These are phyloP conservation scores for Yamadazyma blattariae DNA, from an alignment of 1,139 yeast species.

Conservation along the genomic window DNA sequence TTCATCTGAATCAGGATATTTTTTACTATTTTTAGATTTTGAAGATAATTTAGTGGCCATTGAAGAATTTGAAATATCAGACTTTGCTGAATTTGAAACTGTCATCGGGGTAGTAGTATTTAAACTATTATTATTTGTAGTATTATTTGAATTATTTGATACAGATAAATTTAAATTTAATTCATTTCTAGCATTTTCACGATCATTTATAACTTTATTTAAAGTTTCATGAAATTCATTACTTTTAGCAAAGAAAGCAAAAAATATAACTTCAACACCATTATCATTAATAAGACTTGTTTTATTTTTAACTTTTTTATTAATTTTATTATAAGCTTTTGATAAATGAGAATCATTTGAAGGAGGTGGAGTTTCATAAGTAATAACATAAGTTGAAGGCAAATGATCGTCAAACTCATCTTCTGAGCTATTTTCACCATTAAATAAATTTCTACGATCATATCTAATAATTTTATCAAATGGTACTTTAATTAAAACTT, in stretches of 20 bases:
- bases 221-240: slow-evolving; percentile 24
- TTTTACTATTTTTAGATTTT: slow-evolving; percentile 8
- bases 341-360: slow-evolving; percentile 1
- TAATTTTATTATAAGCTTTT: slow-evolving; percentile 11
- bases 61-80: neutral
- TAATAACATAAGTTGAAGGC: slow-evolving; percentile 11
- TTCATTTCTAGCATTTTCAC: slow-evolving; percentile 4
- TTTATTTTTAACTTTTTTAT: slow-evolving; percentile 30
- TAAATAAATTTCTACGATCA: slow-evolving; percentile 32
- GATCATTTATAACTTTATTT: slow-evolving; percentile 19
- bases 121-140: neutral
- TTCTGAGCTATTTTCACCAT: slow-evolving; percentile 10
- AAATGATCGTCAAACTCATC: slow-evolving; percentile 4
- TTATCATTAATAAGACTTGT: slow-evolving; percentile 27
- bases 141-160: neutral
- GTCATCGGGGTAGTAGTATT: neutral
- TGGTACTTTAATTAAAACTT: slow-evolving; percentile 78
- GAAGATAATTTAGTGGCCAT: slow-evolving; percentile 7
- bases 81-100: neutral
- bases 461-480: slow-evolving; percentile 62
- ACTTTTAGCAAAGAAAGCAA: slow-evolving; percentile 57
- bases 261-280: slow-evolving; percentile 63
- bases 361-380: slow-evolving; percentile 2
- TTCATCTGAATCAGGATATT: slow-evolving; percentile 1
- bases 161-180: neutral